Evolutionary conservation across 257 asterid genomes (phyloP).

Genomic region (Primulina tabacum): DNA sequence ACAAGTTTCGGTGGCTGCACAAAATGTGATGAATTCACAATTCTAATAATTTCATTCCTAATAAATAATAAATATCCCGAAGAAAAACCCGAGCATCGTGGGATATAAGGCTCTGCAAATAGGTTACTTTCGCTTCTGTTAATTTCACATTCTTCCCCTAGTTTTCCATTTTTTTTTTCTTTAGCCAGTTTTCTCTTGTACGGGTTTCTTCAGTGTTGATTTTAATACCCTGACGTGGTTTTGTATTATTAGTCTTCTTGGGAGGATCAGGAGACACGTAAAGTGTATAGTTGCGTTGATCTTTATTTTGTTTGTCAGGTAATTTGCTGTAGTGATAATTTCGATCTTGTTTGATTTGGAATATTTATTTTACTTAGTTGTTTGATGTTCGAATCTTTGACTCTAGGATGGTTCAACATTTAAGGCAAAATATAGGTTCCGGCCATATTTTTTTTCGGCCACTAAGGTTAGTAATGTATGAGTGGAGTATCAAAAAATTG

Average conservation of each 20-base stretch:
- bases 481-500: slow-evolving; percentile 4
- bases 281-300: slow-evolving; percentile 82
- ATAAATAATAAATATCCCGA: no score
- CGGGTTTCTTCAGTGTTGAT: neutral
- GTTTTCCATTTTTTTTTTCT: slow-evolving; percentile 3
- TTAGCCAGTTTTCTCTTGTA: slow-evolving; percentile 9
- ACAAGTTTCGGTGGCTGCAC: no score
- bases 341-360: slow-evolving; percentile 12
- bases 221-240: slow-evolving; percentile 8
- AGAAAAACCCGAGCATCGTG: no score
- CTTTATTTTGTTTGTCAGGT: slow-evolving; percentile 98
- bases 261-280: slow-evolving; percentile 90
- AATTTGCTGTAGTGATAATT: slow-evolving; percentile 8
- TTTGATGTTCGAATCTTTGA: slow-evolving; percentile 21
- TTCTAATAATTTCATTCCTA: no score
- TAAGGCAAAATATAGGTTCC: slow-evolving; percentile 81
- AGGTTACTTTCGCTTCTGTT: slow-evolving; percentile 65
- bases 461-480: slow-evolving; percentile 57
- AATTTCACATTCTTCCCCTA: slow-evolving; percentile 21
- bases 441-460: slow-evolving; percentile 93
- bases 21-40: no score
- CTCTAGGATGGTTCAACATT: slow-evolving; percentile 92
- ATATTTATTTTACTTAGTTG: slow-evolving; percentile 8
- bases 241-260: slow-evolving; percentile 58
- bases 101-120: no score